phyloP scores from a whole-genome alignment of 345 rosid species.

The Camelina hispida region DNA sequence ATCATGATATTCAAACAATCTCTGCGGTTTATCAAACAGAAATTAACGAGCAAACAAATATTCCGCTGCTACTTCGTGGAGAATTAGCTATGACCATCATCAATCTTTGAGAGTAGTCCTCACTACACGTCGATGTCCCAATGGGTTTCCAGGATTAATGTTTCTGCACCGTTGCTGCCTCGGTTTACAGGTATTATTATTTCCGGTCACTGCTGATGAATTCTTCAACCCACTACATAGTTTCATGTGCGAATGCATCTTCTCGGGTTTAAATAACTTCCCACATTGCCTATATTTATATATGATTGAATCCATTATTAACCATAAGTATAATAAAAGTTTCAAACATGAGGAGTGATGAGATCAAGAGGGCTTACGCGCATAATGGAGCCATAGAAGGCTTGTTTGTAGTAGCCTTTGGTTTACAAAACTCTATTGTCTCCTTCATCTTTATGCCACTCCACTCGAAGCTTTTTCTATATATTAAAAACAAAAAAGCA shows the following conservation, averaged over 20 bases:
- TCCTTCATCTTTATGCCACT: conserved; percentile 49
- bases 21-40: neutral
- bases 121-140: conserved; percentile 29
- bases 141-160: conserved; percentile 15
- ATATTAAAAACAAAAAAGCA: neutral
- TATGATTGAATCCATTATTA: neutral
- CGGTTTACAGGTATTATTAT: conserved; percentile 16
- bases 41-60: neutral
- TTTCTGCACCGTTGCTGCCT: conserved; percentile 39
- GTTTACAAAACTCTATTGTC: conserved; percentile 40
- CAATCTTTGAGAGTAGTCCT: conserved; percentile 35
- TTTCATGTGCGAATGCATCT: conserved; percentile 76
- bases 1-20: conserved; percentile 17
- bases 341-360: neutral
- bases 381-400: conserved; percentile 60
- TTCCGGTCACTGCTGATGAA: conserved; percentile 7
- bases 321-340: neutral
- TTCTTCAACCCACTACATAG: conserved; percentile 63
- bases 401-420: conserved; percentile 43
- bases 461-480: conserved; percentile 54
- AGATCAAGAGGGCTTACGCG: conserved; percentile 55
- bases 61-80: neutral
- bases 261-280: conserved; percentile 74
- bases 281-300: conserved; percentile 71
- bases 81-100: neutral